Evolutionary conservation across 805 yeast genomes (phyloP), one percentile per base, ranked within the genome.

Genomic region (Candida ulmi): DNA sequence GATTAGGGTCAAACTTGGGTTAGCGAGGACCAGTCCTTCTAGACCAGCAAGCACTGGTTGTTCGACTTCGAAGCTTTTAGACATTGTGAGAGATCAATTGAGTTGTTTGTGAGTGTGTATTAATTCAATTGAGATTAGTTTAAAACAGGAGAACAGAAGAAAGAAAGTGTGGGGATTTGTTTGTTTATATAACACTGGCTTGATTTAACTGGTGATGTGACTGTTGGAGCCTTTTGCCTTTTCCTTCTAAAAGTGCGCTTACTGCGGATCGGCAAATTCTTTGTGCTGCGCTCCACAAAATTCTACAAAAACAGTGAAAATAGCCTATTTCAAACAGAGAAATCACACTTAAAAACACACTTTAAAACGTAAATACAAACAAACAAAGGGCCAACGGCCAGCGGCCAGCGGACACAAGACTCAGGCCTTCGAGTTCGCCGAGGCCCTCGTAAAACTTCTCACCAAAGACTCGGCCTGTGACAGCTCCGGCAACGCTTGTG

Each of bases 41-140:
- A 68, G 54, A 35, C 63, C 58, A 3, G 66, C 49, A 1, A 48
- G 41, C 5, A 68, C 61, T 6, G 73, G 67, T 36, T 65, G 60
- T 6, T 57, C 40, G 11, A 68, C 62, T 48, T 65, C 66, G 40
- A 68, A 68, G 0, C 69, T 62, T 51, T 67, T 68, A 9, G 55
- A 49, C 49, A 45, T 48, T 34, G 11, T n/a, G 6, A 26, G 6
- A 9, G 25, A 13, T 19, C 12, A 31, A 19, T 31, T 31, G 26
- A 31, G 7, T 30, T 17, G n/a, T 26, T 12, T 23, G 26, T 23
- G 26, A 8, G 26, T 8, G 8, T 23, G 26, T 8, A 23, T 23
- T 27, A n/a, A n/a, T 15, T 21, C 24, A 21, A 21, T 21, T 21
- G 24, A 21, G 24, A 21, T 11, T 24, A 24, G 11, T 8, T 8